Base-by-base conservation (phyloP, 306 rosid species). In the Prunus armeniaca region DNA sequence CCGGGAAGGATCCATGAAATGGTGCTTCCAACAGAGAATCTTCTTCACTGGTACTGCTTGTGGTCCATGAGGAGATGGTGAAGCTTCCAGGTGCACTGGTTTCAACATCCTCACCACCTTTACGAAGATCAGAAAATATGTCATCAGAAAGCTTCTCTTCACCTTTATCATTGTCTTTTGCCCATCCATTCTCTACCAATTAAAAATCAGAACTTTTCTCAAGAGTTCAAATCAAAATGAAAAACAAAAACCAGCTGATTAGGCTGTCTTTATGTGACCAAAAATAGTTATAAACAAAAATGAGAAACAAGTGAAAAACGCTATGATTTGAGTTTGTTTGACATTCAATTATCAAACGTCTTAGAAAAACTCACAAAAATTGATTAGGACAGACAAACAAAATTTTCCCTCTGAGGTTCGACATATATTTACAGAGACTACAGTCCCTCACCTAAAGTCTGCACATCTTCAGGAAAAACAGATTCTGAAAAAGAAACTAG, bases 401-500 rank as follows among this genome's bases (percentile, higher is more conserved):
- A 4, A 2, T 43, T 60, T 41, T 43, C 41, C 41, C 66, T 38
- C 54, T 15, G 3, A 27, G 27, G n/a, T 52, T 71, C 19, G 61
- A 30, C 38, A n/a, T 14, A 54, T 30, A 69, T 52, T 15, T 9
- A 32, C 15, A 58, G 55, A 68, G 60, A 20, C 67, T n/a, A 72
- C 11, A 51, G 58, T 41, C 62, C 49, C 90, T 79, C 91, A 94
- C 98, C 97, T 91, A 85, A 82, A 65, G 82, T 69, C 69, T 81
- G 79, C 18, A 79, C 82, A 52, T 81, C 87, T 49, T 76, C 84
- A 0, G 91, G 87, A 51, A 90, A 74, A 72, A 86, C 97, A 60
- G 94, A 87, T 69, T 91, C 94, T 13, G 98, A 90, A 73, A 91
- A 87, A 6, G 91, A 88, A 43, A 87, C 77, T 32, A 91, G 84